phyloP scores from a whole-genome alignment of 805 yeast species.

The Soucietia sequanensis region DNA sequence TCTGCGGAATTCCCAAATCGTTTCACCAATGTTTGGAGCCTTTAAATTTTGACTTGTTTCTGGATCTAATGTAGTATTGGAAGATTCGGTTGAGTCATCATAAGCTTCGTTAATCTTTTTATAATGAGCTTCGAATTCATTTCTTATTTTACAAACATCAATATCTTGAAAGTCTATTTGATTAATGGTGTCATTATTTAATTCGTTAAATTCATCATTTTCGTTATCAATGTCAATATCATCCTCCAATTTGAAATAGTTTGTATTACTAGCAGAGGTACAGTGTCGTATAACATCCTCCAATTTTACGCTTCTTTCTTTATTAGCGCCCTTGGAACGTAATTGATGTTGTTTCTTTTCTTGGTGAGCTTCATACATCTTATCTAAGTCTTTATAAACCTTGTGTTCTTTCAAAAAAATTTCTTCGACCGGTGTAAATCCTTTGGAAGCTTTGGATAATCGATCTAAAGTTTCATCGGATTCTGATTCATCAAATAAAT shows the following conservation, averaged over 20 bases:
- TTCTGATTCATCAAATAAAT: constrained; percentile 45
- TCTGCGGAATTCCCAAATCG: constrained; percentile 70
- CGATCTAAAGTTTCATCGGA: constrained; percentile 28
- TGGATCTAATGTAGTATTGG: constrained; percentile 6
- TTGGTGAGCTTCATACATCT: constrained; percentile 24
- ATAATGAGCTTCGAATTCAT: constrained; percentile 28
- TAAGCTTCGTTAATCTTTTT: constrained; percentile 7
- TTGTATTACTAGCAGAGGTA: constrained; percentile 8
- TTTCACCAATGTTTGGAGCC: constrained; percentile 44
- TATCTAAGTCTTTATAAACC: constrained; percentile 30
- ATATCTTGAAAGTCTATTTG: constrained; percentile 16
- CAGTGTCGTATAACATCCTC: too few species aligned
- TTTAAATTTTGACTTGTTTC: neutral
- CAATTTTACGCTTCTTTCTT: too few species aligned
- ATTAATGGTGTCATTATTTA: constrained; percentile 2
- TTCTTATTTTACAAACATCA: constrained; percentile 25
- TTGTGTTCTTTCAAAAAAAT: constrained; percentile 31
- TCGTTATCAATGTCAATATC: constrained; percentile 15
- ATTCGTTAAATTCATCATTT: constrained; percentile 7
- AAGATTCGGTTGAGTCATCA: constrained; percentile 2
- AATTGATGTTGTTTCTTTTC: constrained; percentile 2
- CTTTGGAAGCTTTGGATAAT: constrained; percentile 14
- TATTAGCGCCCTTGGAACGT: too few species aligned
- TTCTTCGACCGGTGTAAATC: constrained; percentile 24
- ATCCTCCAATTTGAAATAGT: constrained; percentile 14